A percentile compares a stretch with the other conserved stretches of the same genome.
phyloP scores from a whole-genome alignment of 2,329 filamentous ascomycete genomes.

The Diaporthe australafricana region DNA sequence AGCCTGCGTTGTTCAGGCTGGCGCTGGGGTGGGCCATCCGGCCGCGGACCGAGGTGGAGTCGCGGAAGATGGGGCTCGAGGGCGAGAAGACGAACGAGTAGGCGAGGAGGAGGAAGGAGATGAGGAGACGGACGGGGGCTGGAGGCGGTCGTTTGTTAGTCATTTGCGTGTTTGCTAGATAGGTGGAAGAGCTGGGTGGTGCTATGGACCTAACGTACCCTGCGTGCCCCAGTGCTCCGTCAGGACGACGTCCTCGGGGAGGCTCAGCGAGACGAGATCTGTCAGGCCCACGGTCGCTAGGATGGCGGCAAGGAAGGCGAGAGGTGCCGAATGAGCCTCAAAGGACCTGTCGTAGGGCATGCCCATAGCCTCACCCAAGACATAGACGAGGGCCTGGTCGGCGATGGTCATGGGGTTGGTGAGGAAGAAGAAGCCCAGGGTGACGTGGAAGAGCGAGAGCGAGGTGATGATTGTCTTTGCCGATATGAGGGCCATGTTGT shows the following conservation, averaged over 20 bases:
- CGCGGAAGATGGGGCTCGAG: slow-evolving; percentile 62
- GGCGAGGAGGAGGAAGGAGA: slow-evolving; percentile 70
- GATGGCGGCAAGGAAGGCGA: slow-evolving; percentile 78
- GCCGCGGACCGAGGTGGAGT: slow-evolving; percentile 44
- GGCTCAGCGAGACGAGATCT: slow-evolving; percentile 74
- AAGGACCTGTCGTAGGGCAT: slow-evolving; percentile 78
- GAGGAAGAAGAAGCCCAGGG: slow-evolving; percentile 86
- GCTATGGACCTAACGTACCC: slow-evolving; percentile 55
- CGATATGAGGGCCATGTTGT: slow-evolving; percentile 82
- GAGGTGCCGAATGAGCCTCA: slow-evolving; percentile 74
- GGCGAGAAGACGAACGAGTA: slow-evolving; percentile 74
- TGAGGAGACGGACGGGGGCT: slow-evolving; percentile 73
- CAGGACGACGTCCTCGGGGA: slow-evolving; percentile 74
- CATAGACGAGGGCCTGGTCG: slow-evolving; percentile 82
- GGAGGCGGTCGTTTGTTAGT: slow-evolving; percentile 40
- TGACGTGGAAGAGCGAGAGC: slow-evolving; percentile 86
- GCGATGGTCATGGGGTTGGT: slow-evolving; percentile 77
- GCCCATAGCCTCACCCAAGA: slow-evolving; percentile 86
- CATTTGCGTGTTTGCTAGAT: not conserved
- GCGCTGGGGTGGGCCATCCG: slow-evolving; percentile 50
- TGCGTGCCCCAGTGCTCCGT: slow-evolving; percentile 75
- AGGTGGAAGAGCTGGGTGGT: slow-evolving; percentile 57
- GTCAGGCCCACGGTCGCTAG: slow-evolving; percentile 70
- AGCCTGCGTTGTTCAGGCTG: slow-evolving; percentile 48
- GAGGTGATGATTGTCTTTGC: slow-evolving; percentile 84